Conservation (phyloP, 306 rosid species). For the Astragalus membranaceus region DNA sequence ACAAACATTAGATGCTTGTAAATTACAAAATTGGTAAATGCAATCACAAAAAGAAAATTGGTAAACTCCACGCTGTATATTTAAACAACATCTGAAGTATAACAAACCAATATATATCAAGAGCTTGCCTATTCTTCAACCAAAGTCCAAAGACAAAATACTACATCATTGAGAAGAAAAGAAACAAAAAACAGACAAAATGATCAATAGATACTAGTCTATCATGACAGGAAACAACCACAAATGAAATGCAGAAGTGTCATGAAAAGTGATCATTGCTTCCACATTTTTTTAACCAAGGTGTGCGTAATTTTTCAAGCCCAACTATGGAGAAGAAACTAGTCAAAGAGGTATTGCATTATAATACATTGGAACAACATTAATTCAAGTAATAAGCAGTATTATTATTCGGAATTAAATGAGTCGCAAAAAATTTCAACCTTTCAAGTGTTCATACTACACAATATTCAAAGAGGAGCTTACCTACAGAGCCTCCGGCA, state of each 20-base stretch:
- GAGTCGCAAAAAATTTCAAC: not conserved
- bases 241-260: not conserved
- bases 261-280: not conserved
- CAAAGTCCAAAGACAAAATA: not conserved
- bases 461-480: constrained; percentile 14
- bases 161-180: not conserved
- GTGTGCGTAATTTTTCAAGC: not conserved
- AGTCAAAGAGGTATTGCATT: not conserved
- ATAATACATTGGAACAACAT: not conserved
- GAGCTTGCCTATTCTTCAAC: constrained; percentile 1
- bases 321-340: not conserved
- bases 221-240: not conserved
- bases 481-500: not conserved
- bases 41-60: constrained; percentile 4
- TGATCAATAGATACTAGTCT: not conserved
- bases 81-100: not conserved
- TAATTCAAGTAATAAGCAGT: not conserved
- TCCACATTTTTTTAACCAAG: not conserved
- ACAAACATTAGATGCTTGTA: constrained; percentile 23
- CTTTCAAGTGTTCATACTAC: not conserved
- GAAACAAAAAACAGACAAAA: not conserved
- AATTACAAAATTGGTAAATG: not conserved
- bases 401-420: not conserved
- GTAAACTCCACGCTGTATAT: no score
- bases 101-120: not conserved